Conservation (phyloP, 2,329 filamentous ascomycete genomes). For the Ophiostoma montium region DNA sequence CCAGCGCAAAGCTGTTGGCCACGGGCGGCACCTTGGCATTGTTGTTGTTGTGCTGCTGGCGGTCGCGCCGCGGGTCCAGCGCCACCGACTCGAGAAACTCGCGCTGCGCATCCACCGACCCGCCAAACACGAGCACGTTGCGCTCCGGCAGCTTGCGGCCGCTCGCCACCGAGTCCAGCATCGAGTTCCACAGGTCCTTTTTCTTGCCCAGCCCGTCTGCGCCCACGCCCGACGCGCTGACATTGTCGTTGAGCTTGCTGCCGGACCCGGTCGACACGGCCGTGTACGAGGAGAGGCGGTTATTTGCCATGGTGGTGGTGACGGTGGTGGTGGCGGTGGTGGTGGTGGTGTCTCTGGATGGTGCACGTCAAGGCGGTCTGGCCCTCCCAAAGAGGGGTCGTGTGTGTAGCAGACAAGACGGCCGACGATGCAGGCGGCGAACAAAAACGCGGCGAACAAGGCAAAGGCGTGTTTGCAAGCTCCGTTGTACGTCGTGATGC, state of each 20-base stretch:
- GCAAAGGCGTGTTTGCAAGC: background rate
- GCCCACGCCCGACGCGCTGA: background rate
- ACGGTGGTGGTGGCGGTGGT: too few relatives aligned
- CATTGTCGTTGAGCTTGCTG: constrained; percentile 15
- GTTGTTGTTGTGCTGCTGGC: constrained; percentile 26
- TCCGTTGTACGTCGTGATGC: too few relatives aligned
- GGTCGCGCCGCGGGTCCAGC: constrained; percentile 38
- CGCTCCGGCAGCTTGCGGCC: constrained; percentile 85
- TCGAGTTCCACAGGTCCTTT: constrained; percentile 86
- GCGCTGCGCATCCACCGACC: constrained; percentile 67
- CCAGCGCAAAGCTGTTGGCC: constrained; percentile 82
- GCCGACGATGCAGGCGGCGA: background rate
- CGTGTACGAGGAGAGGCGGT: constrained; percentile 46
- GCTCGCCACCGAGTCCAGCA: constrained; percentile 82
- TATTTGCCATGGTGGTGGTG: constrained; percentile 34
- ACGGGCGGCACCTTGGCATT: constrained; percentile 53
- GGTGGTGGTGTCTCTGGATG: background rate
- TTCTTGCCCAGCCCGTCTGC: constrained; percentile 35
- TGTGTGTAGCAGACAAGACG: background rate
- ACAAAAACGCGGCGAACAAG: too few relatives aligned
- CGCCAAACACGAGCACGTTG: constrained; percentile 75
- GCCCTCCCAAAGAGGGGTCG: background rate
- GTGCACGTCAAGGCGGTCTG: background rate
- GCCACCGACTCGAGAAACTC: constrained; percentile 63
- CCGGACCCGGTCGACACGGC: constrained; percentile 38